These are phyloP conservation scores for Paramecium sexaurelia DNA, from an alignment of 73 alveolate species.

Conservation along the genomic window DNA sequence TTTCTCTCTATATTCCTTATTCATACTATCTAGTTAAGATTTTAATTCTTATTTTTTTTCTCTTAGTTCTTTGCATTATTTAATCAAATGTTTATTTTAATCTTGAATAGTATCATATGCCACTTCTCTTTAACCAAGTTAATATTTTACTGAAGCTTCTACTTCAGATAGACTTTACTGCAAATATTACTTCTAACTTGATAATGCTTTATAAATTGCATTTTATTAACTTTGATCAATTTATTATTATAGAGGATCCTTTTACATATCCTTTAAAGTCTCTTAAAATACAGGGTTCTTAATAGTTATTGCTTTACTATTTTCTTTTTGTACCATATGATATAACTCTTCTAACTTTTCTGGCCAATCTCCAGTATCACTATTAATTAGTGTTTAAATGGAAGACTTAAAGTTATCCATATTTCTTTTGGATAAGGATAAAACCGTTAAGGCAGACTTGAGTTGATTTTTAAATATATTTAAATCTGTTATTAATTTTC, in stretches of 20 bases:
- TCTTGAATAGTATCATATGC: conserved; percentile 43
- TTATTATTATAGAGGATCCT: conserved; percentile 52
- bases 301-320: conserved; percentile 10
- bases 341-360: background rate
- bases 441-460: conserved; percentile 6
- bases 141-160: conserved; percentile 13
- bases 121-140: conserved; percentile 30
- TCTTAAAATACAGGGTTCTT: conserved; percentile 35
- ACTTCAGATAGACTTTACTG: background rate
- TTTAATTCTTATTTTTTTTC: conserved; percentile 40
- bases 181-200: conserved; percentile 7
- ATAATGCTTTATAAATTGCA: conserved; percentile 40
- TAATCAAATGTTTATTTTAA: background rate
- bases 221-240: conserved; percentile 45
- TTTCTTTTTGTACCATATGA: background rate
- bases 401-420: conserved; percentile 55
- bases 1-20: conserved; percentile 63
- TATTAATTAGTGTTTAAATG: background rate
- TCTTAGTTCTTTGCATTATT: conserved; percentile 48
- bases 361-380: background rate
- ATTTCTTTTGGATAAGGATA: background rate
- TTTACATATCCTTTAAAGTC: conserved; percentile 49
- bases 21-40: conserved; percentile 27
- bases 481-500: background rate
- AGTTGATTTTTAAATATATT: background rate